These are phyloP conservation scores for Truncatella angustata DNA, from an alignment of 2,329 filamentous ascomycete genomes.

Conservation along the genomic window DNA sequence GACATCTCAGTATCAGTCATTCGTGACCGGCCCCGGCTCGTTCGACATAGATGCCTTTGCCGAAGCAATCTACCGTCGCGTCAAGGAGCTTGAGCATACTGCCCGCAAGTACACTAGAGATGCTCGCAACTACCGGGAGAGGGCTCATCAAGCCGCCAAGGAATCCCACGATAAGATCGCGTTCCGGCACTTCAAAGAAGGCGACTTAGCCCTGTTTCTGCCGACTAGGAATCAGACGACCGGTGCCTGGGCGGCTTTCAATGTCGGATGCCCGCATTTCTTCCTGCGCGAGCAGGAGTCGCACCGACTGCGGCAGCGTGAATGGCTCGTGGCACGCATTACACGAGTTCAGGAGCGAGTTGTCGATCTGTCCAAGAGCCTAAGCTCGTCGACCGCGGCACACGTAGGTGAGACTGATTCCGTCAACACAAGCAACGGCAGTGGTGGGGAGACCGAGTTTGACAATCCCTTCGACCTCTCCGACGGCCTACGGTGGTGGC, in stretches of 20 bases:
- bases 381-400: constrained; percentile 45
- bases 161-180: constrained; percentile 96
- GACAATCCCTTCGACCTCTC: constrained; percentile 97
- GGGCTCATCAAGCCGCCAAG: constrained; percentile 74
- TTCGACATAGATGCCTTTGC: constrained; percentile 84
- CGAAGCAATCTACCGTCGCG: constrained; percentile 81
- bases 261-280: constrained; percentile 94
- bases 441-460: constrained; percentile 53
- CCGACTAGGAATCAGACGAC: constrained; percentile 93
- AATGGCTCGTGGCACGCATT: constrained; percentile 97
- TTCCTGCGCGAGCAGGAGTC: constrained; percentile 91
- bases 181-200: constrained; percentile 93
- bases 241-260: constrained; percentile 97
- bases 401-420: constrained; percentile 46
- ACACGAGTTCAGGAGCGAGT: constrained; percentile 88
- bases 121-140: constrained; percentile 81
- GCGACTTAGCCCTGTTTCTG: constrained; percentile 89
- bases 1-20: constrained; percentile 70
- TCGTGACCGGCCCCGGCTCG: constrained; percentile 68
- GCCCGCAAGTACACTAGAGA: constrained; percentile 93
- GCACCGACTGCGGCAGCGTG: constrained; percentile 78
- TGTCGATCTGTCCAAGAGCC: constrained; percentile 82
- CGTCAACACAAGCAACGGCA: constrained; percentile 46
- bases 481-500: constrained; percentile 92
- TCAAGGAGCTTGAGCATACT: constrained; percentile 91